Conservation (phyloP, 2,329 filamentous ascomycete genomes). For the Xylariales sp. region DNA sequence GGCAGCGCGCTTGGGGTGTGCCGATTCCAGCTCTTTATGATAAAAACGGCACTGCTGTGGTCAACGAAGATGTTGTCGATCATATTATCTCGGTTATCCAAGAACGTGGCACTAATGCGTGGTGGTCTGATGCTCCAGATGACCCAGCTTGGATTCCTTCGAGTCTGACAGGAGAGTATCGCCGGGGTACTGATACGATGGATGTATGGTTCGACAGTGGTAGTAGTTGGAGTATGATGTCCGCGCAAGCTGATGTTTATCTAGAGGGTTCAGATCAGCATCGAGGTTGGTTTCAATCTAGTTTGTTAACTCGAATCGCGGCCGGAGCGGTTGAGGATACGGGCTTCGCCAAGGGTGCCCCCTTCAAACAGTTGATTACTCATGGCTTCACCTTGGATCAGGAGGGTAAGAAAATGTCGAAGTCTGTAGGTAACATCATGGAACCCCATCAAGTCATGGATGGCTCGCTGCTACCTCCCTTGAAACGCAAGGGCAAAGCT, state of each 20-base stretch:
- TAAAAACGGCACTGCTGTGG: constrained; percentile 65
- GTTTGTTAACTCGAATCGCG: constrained; percentile 80
- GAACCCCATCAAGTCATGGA: constrained; percentile 79
- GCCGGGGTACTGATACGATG: constrained; percentile 90
- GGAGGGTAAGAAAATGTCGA: constrained; percentile 96
- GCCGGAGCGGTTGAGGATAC: constrained; percentile 41
- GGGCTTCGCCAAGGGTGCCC: constrained; percentile 42
- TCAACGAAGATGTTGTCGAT: constrained; percentile 72
- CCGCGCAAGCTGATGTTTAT: constrained; percentile 71
- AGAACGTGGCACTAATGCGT: constrained; percentile 78
- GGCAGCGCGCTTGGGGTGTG: constrained; percentile 93
- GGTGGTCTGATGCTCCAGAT: constrained; percentile 80
- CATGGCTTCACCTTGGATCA: constrained; percentile 92
- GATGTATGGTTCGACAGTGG: constrained; percentile 99
- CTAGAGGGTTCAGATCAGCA: constrained; percentile 95
- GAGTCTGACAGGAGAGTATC: constrained; percentile 55
- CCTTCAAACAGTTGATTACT: constrained; percentile 86
- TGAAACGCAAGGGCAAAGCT: constrained; percentile 57
- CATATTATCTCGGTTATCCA: constrained; percentile 80
- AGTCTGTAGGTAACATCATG: constrained; percentile 87
- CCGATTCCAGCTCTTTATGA: constrained; percentile 90
- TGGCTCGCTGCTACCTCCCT: constrained; percentile 68
- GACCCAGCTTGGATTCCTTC: constrained; percentile 74
- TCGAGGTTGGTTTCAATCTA: constrained; percentile 97
- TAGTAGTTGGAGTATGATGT: constrained; percentile 74